Base-by-base conservation (phyloP, 2,329 filamentous ascomycete genomes). In the Colletotrichum sp. region DNA sequence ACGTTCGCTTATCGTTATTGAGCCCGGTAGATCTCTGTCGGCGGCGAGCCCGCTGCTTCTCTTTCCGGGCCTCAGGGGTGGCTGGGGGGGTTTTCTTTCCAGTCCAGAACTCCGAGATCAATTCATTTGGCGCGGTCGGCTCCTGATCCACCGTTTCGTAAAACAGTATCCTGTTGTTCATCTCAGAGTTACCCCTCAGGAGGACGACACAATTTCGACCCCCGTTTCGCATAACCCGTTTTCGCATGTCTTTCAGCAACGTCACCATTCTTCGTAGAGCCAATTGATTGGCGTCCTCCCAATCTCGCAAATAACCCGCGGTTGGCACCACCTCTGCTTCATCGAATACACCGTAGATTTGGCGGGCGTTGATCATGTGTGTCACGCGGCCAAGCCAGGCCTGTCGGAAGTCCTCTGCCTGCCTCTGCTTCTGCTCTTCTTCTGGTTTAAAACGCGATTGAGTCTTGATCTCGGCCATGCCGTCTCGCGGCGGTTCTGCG, bases 341-440 rank as follows among this genome's bases (percentile, higher is more conserved):
- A 9, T n/a, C n/a, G 62, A 64, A 64, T 10, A 16, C 5, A 16
- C 80, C 80, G 1, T 78, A 8, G 2, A 5, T 15, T 66, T 83
- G 81, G 1, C 49, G 24, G 9, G 79, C 80, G 1, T 55, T 66
- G 10, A 83, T 81, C 4, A 83, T 66, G 39, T 78, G 80, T 1
- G 77, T 76, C 6, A 80, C 82, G 7, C 81, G 79, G 7, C 81
- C 81, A 28, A 83, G 80, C 81, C 81, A 83, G 9, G 82, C 78
- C 71, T 82, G 80, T 1, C 80, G 75, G 1, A 82, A 30, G 26
- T 6, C 72, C 7, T n/a, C 30, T 10, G 24, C 21, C 18, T 36
- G 62, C 18, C 9, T 44, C 1, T 18, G 21, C 32, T 28, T 18
- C n/a, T 3, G 44, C 12, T 52, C n/a, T 52, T 52, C 44, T n/a